Evolutionary conservation across 768 basidiomycete species (phyloP), one percentile per base, ranked within the genome.

Genomic region (Trametes punicea): DNA sequence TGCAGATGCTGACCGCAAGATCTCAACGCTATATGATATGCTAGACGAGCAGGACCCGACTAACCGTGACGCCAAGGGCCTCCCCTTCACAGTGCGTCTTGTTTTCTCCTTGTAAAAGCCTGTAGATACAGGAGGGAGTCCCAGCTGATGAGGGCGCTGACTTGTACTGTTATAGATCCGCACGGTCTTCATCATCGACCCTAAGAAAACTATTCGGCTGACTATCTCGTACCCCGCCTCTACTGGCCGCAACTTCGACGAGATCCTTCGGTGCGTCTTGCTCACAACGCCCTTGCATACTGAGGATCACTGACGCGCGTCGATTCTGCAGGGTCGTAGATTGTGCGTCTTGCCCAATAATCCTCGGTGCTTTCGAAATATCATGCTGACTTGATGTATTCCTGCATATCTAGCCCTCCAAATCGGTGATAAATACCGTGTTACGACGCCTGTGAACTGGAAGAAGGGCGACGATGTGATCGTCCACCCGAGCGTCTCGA

Each of bases 171-270:
- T 15, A 18, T 51, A 91, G 88, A 84, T 99, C 73, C 88, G 97
- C 57, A 97, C 93, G 7, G 97, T 99, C 58, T 99, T 96, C 73
- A 76, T 99, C 62, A 93, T 99, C 67, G 97, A 99, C 75, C 95
- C 97, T 41, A 93, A 92, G 76, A 93, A 97, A 77, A 80, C 84
- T 65, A 97, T 99, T 69, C 90, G 96, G 59, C 75, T 97, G 65
- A 90, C 84, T 15, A 65, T 99, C 62, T 76, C 93, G 25, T 98
- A 98, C 77, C 97, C 97, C 56, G 95, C 96, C 46, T 87, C 93
- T 11, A 94, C 95, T 65, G 97, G 96, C 40, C 89, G 93, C 67
- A 95, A 94, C 81, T 96, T 97, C 69, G 79, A 80, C 60, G 85
- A 87, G 72, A 78, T 87, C 64, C 56, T 87, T 55, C 80, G 86